Conservation (phyloP, 2,329 filamentous ascomycete genomes). For the Alternaria ventricosa region DNA sequence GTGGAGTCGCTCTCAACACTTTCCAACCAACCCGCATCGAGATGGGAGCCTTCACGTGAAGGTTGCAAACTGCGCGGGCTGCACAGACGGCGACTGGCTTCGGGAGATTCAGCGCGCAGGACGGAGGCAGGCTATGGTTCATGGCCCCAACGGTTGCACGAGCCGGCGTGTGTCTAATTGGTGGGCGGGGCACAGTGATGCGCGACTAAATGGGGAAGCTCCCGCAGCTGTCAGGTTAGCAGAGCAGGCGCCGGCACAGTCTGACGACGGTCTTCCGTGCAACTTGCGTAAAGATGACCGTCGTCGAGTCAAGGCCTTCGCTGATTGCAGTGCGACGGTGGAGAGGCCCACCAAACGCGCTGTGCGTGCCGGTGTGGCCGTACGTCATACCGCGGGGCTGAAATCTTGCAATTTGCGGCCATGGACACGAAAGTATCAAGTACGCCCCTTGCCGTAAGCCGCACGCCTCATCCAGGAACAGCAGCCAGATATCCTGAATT, state of each 20-base stretch:
- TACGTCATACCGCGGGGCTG: conserved; percentile 20
- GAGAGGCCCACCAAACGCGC: conserved; percentile 8
- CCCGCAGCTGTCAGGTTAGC: conserved; percentile 4
- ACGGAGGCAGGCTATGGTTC: not conserved
- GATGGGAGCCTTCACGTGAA: not conserved
- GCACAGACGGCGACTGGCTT: not conserved
- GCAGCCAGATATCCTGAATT: conserved; percentile 14
- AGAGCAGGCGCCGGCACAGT: not conserved
- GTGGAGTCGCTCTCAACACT: conserved; percentile 1
- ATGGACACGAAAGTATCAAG: conserved; percentile 3
- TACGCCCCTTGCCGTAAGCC: conserved; percentile 1
- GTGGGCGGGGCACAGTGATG: conserved; percentile 1
- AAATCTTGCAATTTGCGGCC: conserved; percentile 18
- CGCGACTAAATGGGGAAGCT: conserved; percentile 6
- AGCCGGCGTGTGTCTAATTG: not conserved
- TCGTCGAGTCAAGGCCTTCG: conserved; percentile 1
- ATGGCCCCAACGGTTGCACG: conserved; percentile 1
- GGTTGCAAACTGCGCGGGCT: not conserved
- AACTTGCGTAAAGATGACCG: conserved; percentile 12
- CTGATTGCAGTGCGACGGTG: conserved; percentile 6
- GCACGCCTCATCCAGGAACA: conserved; percentile 14
- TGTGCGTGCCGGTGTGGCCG: conserved; percentile 6
- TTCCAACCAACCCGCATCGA: not conserved
- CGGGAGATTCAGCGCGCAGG: not conserved
- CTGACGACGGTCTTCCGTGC: not conserved